Evolutionary conservation across 2,329 filamentous ascomycete genomes (phyloP).

Genomic region (Nemania sp.): DNA sequence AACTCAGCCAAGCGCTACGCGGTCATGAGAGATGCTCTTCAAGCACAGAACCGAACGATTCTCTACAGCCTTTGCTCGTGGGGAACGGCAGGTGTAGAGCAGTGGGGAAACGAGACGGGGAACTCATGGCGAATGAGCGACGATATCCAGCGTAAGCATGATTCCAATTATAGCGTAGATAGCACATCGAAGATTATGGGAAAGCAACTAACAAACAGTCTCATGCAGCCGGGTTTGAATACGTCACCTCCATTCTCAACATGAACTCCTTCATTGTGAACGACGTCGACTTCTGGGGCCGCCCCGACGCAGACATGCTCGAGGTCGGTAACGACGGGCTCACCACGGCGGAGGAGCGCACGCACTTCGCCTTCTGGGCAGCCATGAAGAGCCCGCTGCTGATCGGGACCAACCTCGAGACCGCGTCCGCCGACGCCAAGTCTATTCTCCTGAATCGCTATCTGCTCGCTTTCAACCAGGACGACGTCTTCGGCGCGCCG

Average conservation of each 20-base stretch:
- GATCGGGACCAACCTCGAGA: slow-evolving; percentile 50
- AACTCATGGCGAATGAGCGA: slow-evolving; percentile 53
- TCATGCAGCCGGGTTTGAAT: slow-evolving; percentile 7
- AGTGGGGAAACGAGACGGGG: slow-evolving; percentile 54
- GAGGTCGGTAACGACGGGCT: slow-evolving; percentile 56
- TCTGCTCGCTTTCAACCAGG: slow-evolving; percentile 52
- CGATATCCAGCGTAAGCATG: slow-evolving; percentile 43
- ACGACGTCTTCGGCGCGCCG: slow-evolving; percentile 46
- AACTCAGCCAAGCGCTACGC: slow-evolving; percentile 52
- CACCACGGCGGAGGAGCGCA: slow-evolving; percentile 50
- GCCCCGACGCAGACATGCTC: slow-evolving; percentile 56
- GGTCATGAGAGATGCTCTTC: slow-evolving; percentile 57
- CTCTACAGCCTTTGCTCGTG: slow-evolving; percentile 59
- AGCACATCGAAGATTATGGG: not conserved
- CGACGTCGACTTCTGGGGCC: slow-evolving; percentile 52
- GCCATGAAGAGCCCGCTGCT: slow-evolving; percentile 55
- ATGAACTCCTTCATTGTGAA: slow-evolving; percentile 53
- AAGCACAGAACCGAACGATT: slow-evolving; percentile 50
- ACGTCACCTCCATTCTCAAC: slow-evolving; percentile 49
- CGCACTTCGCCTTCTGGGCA: slow-evolving; percentile 58
- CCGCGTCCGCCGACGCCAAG: slow-evolving; percentile 44
- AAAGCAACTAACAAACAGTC: not conserved
- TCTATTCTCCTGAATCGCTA: slow-evolving; percentile 49
- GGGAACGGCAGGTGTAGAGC: slow-evolving; percentile 55
- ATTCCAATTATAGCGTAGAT: not conserved